A percentile compares a stretch with the other conserved stretches of the same genome.
These are phyloP conservation scores for Suhomyces kunorum DNA, from an alignment of 1,139 yeast genomes.

Conservation along the genomic window DNA sequence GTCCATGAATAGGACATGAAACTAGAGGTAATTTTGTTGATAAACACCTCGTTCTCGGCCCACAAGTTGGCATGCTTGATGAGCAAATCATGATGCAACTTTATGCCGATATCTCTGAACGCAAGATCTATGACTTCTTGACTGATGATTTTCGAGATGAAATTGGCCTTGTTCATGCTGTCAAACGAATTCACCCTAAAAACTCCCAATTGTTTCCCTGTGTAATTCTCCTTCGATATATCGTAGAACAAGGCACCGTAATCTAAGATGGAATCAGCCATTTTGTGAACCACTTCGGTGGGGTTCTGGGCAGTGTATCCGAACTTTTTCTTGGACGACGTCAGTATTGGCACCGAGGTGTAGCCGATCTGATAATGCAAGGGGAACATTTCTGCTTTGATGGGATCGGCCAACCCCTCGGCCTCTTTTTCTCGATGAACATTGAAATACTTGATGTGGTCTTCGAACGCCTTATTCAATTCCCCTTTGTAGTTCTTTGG, in stretches of 20 bases:
- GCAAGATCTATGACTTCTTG: conserved; percentile 64
- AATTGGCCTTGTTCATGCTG: conserved; percentile 63
- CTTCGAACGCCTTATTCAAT: conserved; percentile 31
- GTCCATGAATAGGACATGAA: conserved; percentile 38
- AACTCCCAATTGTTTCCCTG: conserved; percentile 70
- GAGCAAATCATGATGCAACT: conserved; percentile 42
- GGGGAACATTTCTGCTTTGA: conserved; percentile 9
- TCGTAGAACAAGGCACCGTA: conserved; percentile 70
- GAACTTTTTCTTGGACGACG: conserved; percentile 35
- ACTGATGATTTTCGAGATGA: conserved; percentile 57
- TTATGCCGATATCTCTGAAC: conserved; percentile 51
- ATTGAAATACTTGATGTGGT: conserved; percentile 35
- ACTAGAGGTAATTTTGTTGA: conserved; percentile 46
- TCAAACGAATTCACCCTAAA: conserved; percentile 66
- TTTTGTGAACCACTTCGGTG: conserved; percentile 34
- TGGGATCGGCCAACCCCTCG: conserved; percentile 1
- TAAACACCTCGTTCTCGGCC: conserved; percentile 57
- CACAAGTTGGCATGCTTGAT: conserved; percentile 59
- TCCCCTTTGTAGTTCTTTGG: conserved; percentile 38
- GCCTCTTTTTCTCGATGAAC: conserved; percentile 9
- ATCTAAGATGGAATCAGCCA: conserved; percentile 53
- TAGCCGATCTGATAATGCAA: conserved; percentile 24
- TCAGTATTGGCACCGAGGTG: conserved; percentile 38
- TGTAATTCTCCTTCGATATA: conserved; percentile 43
- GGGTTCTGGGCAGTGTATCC: conserved; percentile 43